Evolutionary conservation across 345 rosid species (phyloP).

Genomic region (Combretum micranthum): DNA sequence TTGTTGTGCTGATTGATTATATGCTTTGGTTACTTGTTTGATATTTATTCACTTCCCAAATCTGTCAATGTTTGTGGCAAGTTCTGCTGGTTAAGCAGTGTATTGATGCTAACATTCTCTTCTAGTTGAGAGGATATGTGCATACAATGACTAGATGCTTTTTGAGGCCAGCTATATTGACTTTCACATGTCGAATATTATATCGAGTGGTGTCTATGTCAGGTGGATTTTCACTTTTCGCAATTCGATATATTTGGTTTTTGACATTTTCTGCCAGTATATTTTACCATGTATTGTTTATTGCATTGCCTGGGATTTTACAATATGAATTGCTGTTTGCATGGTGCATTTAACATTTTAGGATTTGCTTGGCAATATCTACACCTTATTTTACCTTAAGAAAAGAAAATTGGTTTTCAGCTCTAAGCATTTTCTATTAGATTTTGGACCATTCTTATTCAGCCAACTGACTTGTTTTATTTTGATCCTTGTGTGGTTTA

Average conservation of each 20-base stretch:
- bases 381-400: too few species aligned
- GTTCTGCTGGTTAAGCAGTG: constrained; percentile 18
- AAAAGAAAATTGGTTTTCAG: too few species aligned
- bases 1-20: background rate
- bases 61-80: background rate
- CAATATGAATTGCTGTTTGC: too few species aligned
- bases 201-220: constrained; percentile 15
- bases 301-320: too few species aligned
- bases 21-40: background rate
- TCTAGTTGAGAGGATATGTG: background rate
- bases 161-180: constrained; percentile 19
- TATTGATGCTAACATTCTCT: constrained; percentile 12
- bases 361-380: too few species aligned
- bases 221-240: constrained; percentile 16
- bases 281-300: background rate
- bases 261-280: too few species aligned
- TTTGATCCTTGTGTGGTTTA: too few species aligned
- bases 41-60: background rate
- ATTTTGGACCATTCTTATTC: too few species aligned
- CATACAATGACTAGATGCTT: constrained; percentile 14
- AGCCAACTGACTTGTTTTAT: too few species aligned
- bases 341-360: too few species aligned
- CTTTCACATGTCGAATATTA: constrained; percentile 5
- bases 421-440: too few species aligned
- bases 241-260: constrained; percentile 10